A percentile compares a stretch with the other conserved stretches of the same genome.
phyloP scores from a whole-genome alignment of 2,329 filamentous ascomycete genomes.

The Colletotrichum lindemuthianum region DNA sequence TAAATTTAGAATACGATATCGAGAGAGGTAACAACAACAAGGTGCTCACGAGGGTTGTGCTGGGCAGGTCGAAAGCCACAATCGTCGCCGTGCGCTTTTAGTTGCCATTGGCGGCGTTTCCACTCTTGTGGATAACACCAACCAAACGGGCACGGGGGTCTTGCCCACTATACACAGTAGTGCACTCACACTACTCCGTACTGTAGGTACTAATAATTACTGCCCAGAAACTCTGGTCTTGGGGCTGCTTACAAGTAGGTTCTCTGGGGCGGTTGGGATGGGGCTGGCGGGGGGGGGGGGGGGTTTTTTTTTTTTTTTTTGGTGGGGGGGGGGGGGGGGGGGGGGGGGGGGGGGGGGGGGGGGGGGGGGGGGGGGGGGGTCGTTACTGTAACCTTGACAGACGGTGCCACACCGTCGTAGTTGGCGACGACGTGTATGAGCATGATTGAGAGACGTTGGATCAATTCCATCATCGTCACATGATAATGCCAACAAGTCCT shows the following conservation, averaged over 20 bases:
- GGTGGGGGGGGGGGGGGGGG: slow-evolving; percentile 14
- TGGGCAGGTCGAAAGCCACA: slow-evolving; percentile 12
- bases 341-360: slow-evolving; percentile 12
- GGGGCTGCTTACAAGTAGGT: no score
- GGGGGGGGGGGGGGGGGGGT: slow-evolving; percentile 13
- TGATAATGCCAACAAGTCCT: background rate
- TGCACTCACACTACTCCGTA: background rate
- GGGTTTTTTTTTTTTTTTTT: no score
- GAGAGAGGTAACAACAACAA: slow-evolving; percentile 3
- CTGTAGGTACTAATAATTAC: no score
- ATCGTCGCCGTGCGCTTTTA: slow-evolving; percentile 27
- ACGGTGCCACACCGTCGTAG: slow-evolving; percentile 5
- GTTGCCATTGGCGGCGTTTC: slow-evolving; percentile 11
- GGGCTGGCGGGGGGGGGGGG: slow-evolving; percentile 15
- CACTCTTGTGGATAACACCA: slow-evolving; percentile 32
- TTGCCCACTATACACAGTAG: background rate
- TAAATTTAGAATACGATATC: background rate
- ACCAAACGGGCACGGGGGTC: slow-evolving; percentile 25
- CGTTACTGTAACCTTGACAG: background rate
- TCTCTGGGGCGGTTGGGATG: slow-evolving; percentile 22
- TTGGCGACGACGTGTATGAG: background rate
- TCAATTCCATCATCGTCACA: slow-evolving; percentile 7
- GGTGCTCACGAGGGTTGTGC: slow-evolving; percentile 16
- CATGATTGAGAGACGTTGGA: no score
- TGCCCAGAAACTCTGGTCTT: no score